Base-by-base conservation (phyloP, 2,329 filamentous ascomycete genomes). In the Fusarium drepaniforme region DNA sequence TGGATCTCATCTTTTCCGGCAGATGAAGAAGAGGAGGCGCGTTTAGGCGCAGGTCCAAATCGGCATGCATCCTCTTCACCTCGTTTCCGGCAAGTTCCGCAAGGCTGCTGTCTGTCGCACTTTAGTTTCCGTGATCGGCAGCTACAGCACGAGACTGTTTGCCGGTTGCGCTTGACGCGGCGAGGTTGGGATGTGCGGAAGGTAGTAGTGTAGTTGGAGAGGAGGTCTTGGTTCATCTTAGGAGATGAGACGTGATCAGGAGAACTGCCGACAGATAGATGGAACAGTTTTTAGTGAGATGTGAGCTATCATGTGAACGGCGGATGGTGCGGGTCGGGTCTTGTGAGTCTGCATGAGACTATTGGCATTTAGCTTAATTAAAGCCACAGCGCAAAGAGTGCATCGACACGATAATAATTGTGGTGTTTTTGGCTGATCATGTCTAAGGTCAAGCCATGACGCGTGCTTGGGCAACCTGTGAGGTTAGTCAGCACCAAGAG, bases 21-120 rank as follows among this genome's bases (percentile, higher is more conserved):
- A 1, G 3, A 9, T 5, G 25, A n/a, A 40, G 33, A 35, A 35
- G 25, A 35, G 13, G 25, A 4, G 3, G 11, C 1, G 0, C 30
- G n/a, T 16, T 23, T 44, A 1, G 37, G 2, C 4, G 13, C 13
- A 5, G 44, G 7, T 4, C 46, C 70, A 23, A 63, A 56, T 8
- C 21, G 21, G 11, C 71, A 73, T 5, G 49, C 38, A 3, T 23
- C 35, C 18, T 66, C 49, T 5, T 63, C 9, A 0, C 61, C 71
- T 13, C 71, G 61, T 23, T 42, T 73, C 5, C 11, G 15, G 23
- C 71, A 73, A 2, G 61, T 28, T 5, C 57, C 23, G 8, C 71
- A 73, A n/a, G 67, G 67, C 2, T 73, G 58, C 3, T 73, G 58
- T 46, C 67, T 58, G 9, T 73, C 70, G 21, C 70, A 71, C 38